These are phyloP conservation scores for Purpureocillium lavendulum DNA, from an alignment of 2,329 filamentous ascomycete genomes.

Conservation along the genomic window DNA sequence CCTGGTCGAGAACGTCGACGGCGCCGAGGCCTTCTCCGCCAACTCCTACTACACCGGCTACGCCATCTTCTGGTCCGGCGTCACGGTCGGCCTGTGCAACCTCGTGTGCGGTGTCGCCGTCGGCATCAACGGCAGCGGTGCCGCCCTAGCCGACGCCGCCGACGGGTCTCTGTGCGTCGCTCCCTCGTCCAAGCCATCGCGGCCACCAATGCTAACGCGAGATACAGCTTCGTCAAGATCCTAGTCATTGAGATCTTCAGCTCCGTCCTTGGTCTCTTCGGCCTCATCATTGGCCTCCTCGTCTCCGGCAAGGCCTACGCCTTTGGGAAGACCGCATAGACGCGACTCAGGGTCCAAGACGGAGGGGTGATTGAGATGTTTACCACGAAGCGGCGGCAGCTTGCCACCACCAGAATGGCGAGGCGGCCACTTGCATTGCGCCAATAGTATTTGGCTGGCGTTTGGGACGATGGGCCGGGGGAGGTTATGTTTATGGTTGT, in stretches of 20 bases:
- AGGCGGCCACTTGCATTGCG: slow-evolving; percentile 20
- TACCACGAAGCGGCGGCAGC: not conserved
- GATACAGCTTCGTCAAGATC: slow-evolving; percentile 85
- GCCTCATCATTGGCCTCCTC: slow-evolving; percentile 87
- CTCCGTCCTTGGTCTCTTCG: slow-evolving; percentile 92
- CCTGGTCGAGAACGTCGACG: slow-evolving; percentile 62
- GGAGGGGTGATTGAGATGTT: not conserved
- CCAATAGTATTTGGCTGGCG: slow-evolving; percentile 28
- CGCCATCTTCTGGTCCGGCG: slow-evolving; percentile 89
- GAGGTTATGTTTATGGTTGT: slow-evolving; percentile 23
- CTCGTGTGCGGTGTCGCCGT: slow-evolving; percentile 93
- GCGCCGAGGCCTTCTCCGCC: slow-evolving; percentile 59
- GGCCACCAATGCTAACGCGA: slow-evolving; percentile 12
- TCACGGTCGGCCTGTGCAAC: slow-evolving; percentile 95
- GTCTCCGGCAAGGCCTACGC: slow-evolving; percentile 68
- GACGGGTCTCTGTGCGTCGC: slow-evolving; percentile 73
- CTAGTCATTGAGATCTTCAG: slow-evolving; percentile 99
- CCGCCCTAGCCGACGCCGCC: slow-evolving; percentile 89
- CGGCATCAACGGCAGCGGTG: slow-evolving; percentile 95
- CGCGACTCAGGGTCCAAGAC: not conserved
- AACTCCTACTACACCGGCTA: slow-evolving; percentile 91
- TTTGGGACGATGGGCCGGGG: slow-evolving; percentile 29
- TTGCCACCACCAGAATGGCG: not conserved
- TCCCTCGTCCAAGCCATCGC: not conserved
- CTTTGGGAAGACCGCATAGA: slow-evolving; percentile 10